Conservation (phyloP, 108 stramenopile species). For the Aurantiochytrium sp. region DNA sequence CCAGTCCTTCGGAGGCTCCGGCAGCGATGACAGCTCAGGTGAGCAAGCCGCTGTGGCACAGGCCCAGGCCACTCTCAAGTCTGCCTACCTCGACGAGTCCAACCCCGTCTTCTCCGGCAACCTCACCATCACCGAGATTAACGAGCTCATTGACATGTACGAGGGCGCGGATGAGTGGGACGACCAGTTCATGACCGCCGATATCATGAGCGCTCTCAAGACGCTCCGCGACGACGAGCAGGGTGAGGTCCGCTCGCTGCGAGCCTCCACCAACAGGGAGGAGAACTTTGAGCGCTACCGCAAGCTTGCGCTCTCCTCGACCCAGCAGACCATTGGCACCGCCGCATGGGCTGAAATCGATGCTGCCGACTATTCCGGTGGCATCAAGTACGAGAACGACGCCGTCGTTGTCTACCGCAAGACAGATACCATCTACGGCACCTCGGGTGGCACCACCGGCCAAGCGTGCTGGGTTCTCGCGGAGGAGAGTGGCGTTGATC, state of each 20-base stretch:
- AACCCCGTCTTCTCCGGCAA: neutral
- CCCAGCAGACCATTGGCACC: neutral
- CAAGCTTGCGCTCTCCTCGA: too few species aligned
- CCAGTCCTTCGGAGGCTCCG: too few species aligned
- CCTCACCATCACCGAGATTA: neutral
- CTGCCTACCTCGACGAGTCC: neutral
- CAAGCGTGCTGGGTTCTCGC: neutral
- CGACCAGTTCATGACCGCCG: neutral
- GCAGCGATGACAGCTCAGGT: too few species aligned
- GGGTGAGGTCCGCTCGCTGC: neutral
- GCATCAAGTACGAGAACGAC: neutral
- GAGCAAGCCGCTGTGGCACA: neutral
- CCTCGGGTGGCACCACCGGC: neutral
- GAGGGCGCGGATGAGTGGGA: neutral
- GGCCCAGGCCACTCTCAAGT: neutral
- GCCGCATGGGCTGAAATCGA: neutral
- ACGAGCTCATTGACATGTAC: neutral
- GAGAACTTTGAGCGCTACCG: too few species aligned
- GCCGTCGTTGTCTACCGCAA: neutral
- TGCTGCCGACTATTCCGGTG: neutral
- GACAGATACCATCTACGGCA: neutral
- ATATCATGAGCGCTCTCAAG: neutral
- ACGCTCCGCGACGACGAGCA: neutral
- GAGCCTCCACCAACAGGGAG: neutral
- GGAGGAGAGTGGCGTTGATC: neutral